A percentile compares a stretch with the other conserved stretches of the same genome.
phyloP scores from a whole-genome alignment of 2,329 filamentous ascomycete genomes.

The Fusarium kyushuense region DNA sequence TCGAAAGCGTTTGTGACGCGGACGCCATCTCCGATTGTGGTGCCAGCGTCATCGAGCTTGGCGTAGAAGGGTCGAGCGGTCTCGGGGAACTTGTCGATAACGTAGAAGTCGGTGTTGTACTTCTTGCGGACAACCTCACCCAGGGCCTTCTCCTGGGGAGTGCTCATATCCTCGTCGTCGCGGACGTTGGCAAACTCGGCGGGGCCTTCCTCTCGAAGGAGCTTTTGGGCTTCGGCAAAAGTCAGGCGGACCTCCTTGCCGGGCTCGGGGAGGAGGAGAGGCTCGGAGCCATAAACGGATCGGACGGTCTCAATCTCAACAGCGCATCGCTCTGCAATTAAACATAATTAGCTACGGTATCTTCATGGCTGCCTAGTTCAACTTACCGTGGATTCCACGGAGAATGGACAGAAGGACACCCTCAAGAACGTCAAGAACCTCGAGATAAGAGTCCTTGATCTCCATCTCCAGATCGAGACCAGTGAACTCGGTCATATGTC shows the following conservation, averaged over 20 bases:
- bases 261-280: conserved; percentile 78
- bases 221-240: conserved; percentile 81
- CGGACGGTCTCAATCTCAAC: conserved; percentile 79
- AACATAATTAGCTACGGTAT: background rate
- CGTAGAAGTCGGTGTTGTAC: conserved; percentile 95
- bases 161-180: conserved; percentile 84
- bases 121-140: conserved; percentile 88
- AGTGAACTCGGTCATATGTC: conserved; percentile 90
- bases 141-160: conserved; percentile 88
- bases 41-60: conserved; percentile 73
- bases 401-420: conserved; percentile 83
- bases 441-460: conserved; percentile 79
- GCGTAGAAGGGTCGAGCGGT: conserved; percentile 92
- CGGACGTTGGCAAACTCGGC: conserved; percentile 74
- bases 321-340: conserved; percentile 67
- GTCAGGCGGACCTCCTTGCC: conserved; percentile 82
- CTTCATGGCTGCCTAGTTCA: rapidly evolving
- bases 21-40: conserved; percentile 56
- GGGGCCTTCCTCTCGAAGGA: conserved; percentile 80
- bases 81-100: conserved; percentile 96
- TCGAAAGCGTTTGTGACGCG: conserved; percentile 77
- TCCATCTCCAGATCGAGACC: conserved; percentile 93
- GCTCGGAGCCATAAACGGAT: conserved; percentile 79
- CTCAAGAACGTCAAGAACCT: conserved; percentile 79
- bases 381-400: conserved; percentile 68